Evolutionary conservation across 768 basidiomycete species (phyloP).

Genomic region (Tylopilus vinaceipallidus): DNA sequence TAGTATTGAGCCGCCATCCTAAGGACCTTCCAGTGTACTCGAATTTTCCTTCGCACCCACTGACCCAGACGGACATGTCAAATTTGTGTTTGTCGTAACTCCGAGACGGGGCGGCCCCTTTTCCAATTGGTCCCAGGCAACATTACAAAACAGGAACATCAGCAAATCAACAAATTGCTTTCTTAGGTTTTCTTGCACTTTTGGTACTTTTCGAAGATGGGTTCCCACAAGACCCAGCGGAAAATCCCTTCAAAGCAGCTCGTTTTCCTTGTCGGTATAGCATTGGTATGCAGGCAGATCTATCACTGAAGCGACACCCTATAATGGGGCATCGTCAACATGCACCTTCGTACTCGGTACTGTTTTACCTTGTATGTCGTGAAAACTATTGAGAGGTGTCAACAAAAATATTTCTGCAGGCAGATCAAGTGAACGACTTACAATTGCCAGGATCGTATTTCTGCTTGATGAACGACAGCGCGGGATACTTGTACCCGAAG

Average conservation of each 20-base stretch:
- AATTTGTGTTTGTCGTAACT: no score
- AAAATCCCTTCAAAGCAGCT: background rate
- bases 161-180: no score
- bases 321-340: background rate
- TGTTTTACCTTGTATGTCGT: constrained; percentile 16
- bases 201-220: no score
- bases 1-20: no score
- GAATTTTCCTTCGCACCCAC: no score
- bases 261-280: background rate
- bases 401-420: background rate
- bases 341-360: background rate
- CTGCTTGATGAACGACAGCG: constrained; percentile 18
- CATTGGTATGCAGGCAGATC: constrained; percentile 4
- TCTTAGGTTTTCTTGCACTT: no score
- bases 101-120: no score
- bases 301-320: constrained; percentile 6
- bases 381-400: constrained; percentile 11
- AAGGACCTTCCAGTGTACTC: no score
- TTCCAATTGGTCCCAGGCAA: no score
- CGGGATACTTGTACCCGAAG: constrained; percentile 20
- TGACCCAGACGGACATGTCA: no score
- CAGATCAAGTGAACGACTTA: background rate
- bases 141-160: no score
- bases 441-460: constrained; percentile 22
- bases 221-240: no score